phyloP scores from a whole-genome alignment of 495 filamentous ascomycete species.

The Penicillium bovifimosum region DNA sequence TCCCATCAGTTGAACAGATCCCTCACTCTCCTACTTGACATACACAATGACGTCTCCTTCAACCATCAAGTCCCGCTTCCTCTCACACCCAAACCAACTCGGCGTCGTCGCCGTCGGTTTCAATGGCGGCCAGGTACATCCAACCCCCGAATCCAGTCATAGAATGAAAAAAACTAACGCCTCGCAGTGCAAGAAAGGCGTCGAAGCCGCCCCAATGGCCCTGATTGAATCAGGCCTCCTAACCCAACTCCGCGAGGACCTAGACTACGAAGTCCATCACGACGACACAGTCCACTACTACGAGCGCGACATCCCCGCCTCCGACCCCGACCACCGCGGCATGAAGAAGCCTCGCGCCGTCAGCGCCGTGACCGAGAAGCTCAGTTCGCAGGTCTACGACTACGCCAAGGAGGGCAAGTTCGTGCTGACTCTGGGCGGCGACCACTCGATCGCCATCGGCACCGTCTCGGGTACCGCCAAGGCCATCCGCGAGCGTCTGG shows the following conservation, averaged over 20 bases:
- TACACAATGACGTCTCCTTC: slow-evolving; percentile 60
- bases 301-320: slow-evolving; percentile 63
- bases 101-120: slow-evolving; percentile 95
- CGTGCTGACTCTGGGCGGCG: slow-evolving; percentile 89
- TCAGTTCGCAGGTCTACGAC: slow-evolving; percentile 80
- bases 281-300: slow-evolving; percentile 83
- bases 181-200: slow-evolving; percentile 76
- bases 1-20: background rate
- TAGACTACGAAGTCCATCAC: slow-evolving; percentile 81
- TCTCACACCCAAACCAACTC: slow-evolving; percentile 68
- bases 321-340: slow-evolving; percentile 64
- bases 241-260: slow-evolving; percentile 72
- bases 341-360: slow-evolving; percentile 94
- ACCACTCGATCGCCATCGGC: slow-evolving; percentile 95
- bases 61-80: slow-evolving; percentile 75
- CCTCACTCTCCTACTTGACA: background rate
- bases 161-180: slow-evolving; percentile 10
- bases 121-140: slow-evolving; percentile 85
- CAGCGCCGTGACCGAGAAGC: slow-evolving; percentile 73
- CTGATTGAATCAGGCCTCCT: slow-evolving; percentile 88
- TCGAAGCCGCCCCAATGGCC: slow-evolving; percentile 87
- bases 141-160: slow-evolving; percentile 9
- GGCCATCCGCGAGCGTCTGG: slow-evolving; percentile 76
- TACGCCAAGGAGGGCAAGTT: slow-evolving; percentile 81
- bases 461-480: slow-evolving; percentile 78